phyloP scores from a whole-genome alignment of 1,284 basidiomycete genomes.

The Cystobasidium slooffiae region DNA sequence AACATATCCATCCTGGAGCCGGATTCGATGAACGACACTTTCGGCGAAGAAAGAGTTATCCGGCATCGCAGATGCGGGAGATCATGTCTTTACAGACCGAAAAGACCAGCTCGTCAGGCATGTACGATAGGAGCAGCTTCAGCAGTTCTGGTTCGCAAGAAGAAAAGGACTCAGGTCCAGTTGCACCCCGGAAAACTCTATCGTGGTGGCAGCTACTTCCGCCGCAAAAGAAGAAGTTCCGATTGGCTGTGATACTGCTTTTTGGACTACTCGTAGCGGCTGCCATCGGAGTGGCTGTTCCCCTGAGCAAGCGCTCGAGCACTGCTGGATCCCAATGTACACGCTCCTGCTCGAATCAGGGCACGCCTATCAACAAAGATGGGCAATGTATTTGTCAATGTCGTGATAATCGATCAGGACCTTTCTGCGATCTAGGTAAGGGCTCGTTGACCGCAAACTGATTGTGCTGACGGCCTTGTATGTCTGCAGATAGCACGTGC shows the following conservation, averaged over 20 bases:
- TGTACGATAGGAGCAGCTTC: slow-evolving; percentile 13
- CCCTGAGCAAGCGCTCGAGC: slow-evolving; percentile 2
- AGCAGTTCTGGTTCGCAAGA: neutral
- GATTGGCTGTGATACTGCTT: neutral
- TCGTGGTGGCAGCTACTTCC: slow-evolving; percentile 14
- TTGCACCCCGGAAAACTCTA: neutral
- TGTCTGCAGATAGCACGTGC: slow-evolving; percentile 45
- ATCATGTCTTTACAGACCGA: slow-evolving; percentile 5
- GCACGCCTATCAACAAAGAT: neutral
- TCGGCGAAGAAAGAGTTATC: slow-evolving; percentile 20
- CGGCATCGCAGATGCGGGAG: slow-evolving; percentile 9
- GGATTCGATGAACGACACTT: slow-evolving; percentile 13
- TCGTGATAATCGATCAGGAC: neutral
- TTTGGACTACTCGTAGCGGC: slow-evolving; percentile 4
- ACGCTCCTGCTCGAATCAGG: slow-evolving; percentile 17
- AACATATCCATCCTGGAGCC: slow-evolving; percentile 11
- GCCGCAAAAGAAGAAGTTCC: slow-evolving; percentile 15
- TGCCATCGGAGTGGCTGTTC: slow-evolving; percentile 20
- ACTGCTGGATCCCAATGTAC: neutral
- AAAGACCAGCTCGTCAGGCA: slow-evolving; percentile 7
- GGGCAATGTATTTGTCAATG: slow-evolving; percentile 23
- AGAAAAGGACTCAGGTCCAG: neutral
- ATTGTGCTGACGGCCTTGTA: neutral
- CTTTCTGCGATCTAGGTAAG: slow-evolving; percentile 39
- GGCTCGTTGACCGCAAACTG: neutral